Conservation (phyloP, 2,329 filamentous ascomycete genomes). For the Madurella mycetomatis region DNA sequence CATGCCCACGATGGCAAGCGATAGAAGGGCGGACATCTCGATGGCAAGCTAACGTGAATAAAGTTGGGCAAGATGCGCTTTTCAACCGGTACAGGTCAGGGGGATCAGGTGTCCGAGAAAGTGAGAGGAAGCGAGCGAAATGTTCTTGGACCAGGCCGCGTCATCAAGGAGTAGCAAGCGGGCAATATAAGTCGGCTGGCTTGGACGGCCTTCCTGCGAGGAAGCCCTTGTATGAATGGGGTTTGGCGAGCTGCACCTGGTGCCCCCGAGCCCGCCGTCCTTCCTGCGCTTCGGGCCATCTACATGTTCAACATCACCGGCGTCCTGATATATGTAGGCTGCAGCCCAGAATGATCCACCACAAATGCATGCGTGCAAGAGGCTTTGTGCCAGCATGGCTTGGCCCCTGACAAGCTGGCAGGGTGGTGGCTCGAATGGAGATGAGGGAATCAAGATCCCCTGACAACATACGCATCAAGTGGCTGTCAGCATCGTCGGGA, state of each 20-base stretch:
- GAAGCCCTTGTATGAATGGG: not conserved
- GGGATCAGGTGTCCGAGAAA: not conserved
- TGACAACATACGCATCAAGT: too few species aligned
- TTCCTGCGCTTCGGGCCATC: not conserved
- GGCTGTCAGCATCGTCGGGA: too few species aligned
- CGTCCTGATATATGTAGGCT: not conserved
- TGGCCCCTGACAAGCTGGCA: too few species aligned
- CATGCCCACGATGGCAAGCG: slow-evolving; percentile 4
- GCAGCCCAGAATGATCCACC: not conserved
- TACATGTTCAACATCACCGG: not conserved
- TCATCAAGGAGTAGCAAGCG: not conserved
- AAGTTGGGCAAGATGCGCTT: not conserved
- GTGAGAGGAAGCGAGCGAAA: not conserved
- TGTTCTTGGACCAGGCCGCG: not conserved
- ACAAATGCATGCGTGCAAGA: not conserved
- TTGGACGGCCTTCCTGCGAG: not conserved
- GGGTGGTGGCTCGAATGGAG: too few species aligned
- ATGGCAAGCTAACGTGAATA: not conserved
- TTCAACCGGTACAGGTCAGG: not conserved
- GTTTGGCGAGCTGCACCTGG: not conserved
- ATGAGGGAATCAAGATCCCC: too few species aligned
- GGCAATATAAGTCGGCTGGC: not conserved
- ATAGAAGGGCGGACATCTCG: slow-evolving; percentile 10
- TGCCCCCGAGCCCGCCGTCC: too few species aligned
- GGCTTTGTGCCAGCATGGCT: too few species aligned